These are phyloP conservation scores for Uronychia setigera DNA, from an alignment of 73 alveolate genomes.

Conservation along the genomic window DNA sequence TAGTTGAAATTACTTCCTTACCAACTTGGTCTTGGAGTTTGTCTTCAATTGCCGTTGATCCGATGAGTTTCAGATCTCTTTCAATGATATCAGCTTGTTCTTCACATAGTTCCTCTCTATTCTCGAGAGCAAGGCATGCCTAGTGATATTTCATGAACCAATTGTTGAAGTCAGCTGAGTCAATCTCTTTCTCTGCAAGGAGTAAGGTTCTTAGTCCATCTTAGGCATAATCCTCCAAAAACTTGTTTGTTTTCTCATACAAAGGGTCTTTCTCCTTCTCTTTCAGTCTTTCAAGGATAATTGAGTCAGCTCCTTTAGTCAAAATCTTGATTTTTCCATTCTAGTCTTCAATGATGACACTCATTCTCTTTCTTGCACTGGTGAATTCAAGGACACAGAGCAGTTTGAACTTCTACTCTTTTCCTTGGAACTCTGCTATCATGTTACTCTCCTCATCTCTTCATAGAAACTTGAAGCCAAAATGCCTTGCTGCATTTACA, in stretches of 20 bases:
- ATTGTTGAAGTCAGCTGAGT: slow-evolving; percentile 31
- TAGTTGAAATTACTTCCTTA: no score
- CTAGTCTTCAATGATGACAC: slow-evolving; percentile 71
- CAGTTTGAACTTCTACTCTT: slow-evolving; percentile 57
- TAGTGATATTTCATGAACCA: slow-evolving; percentile 46
- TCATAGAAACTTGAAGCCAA: slow-evolving; percentile 61
- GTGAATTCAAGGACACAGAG: slow-evolving; percentile 85
- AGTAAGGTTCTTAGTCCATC: slow-evolving; percentile 76
- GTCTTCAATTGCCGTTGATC: slow-evolving; percentile 88
- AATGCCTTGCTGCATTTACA: slow-evolving; percentile 73
- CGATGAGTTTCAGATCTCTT: slow-evolving; percentile 39
- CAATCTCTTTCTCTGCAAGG: slow-evolving; percentile 60
- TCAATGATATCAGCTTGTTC: slow-evolving; percentile 46
- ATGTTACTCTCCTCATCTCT: slow-evolving; percentile 50
- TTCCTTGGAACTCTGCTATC: slow-evolving; percentile 61
- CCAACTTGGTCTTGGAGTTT: slow-evolving; percentile 77
- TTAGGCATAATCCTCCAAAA: slow-evolving; percentile 63
- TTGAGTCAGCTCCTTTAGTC: slow-evolving; percentile 86
- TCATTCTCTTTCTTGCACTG: slow-evolving; percentile 90
- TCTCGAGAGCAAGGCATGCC: slow-evolving; percentile 17
- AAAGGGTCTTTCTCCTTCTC: neutral
- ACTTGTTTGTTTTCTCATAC: slow-evolving; percentile 15
- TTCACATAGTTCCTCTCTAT: slow-evolving; percentile 35
- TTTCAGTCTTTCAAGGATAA: slow-evolving; percentile 46
- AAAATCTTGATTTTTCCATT: slow-evolving; percentile 17